Conservation (phyloP, 176 grass and related monocot species). For the Aechmea fasciata region DNA sequence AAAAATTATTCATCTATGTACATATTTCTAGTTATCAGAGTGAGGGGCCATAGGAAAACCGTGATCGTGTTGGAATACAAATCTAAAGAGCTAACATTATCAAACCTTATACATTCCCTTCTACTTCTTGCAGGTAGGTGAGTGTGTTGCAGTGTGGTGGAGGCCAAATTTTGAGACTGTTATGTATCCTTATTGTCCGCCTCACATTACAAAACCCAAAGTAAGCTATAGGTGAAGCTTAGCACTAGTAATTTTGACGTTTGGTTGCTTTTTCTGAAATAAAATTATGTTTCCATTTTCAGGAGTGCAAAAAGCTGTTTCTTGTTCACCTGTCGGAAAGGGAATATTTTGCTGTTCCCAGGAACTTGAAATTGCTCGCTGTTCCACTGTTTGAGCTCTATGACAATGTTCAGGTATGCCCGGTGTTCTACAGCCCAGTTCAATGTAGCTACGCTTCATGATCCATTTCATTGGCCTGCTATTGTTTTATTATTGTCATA, state of each 20-base stretch:
- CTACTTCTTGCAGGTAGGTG: slow-evolving; percentile 64
- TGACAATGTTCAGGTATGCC: slow-evolving; percentile 86
- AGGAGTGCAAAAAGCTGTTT: slow-evolving; percentile 99
- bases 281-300: not conserved
- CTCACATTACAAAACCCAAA: slow-evolving; percentile 98
- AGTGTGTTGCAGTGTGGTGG: slow-evolving; percentile 99
- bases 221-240: slow-evolving; percentile 19
- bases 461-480: not conserved
- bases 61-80: not conserved
- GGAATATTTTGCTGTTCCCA: slow-evolving; percentile 98
- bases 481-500: too few relatives aligned
- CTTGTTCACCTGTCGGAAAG: slow-evolving; percentile 91
- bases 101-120: not conserved
- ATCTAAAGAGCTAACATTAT: not conserved
- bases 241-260: not conserved
- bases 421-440: not conserved
- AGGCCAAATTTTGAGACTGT: slow-evolving; percentile 98
- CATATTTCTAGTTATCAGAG: too few relatives aligned
- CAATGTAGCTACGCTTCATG: not conserved
- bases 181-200: slow-evolving; percentile 99
- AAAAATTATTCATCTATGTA: too few relatives aligned
- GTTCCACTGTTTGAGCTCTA: slow-evolving; percentile 99
- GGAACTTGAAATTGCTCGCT: slow-evolving; percentile 96
- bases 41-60: not conserved
- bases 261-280: not conserved